Conservation (phyloP, 202 grass and related monocot genomes). For the Brachypodium distachyon region DNA sequence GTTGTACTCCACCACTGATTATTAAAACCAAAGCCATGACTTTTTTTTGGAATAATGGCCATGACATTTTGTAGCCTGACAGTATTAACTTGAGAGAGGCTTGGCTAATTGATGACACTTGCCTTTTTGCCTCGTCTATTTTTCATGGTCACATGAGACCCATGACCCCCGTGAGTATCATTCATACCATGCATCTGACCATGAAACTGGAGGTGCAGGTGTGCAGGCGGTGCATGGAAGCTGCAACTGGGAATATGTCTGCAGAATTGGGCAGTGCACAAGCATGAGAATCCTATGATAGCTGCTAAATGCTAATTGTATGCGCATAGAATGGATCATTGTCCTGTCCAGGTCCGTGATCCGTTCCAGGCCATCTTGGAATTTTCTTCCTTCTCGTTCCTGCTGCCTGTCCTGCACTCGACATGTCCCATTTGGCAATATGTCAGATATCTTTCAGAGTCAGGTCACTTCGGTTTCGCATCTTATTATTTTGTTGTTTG, state of each 20-base stretch:
- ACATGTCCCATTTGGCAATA: neutral
- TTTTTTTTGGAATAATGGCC: too few relatives aligned
- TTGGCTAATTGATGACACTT: neutral
- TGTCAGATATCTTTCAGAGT: neutral
- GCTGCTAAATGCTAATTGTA: neutral
- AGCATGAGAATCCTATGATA: slow-evolving; percentile 10
- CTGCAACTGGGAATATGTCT: slow-evolving; percentile 16
- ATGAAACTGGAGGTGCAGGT: slow-evolving; percentile 15
- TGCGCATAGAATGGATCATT: slow-evolving; percentile 3
- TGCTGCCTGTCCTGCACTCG: neutral
- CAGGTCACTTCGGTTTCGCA: neutral
- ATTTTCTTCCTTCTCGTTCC: neutral
- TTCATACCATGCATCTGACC: slow-evolving; percentile 8
- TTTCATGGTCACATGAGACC: slow-evolving; percentile 12
- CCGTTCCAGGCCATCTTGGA: slow-evolving; percentile 6
- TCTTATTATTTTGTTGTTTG: neutral
- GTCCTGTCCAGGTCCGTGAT: slow-evolving; percentile 10
- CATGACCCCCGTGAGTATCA: slow-evolving; percentile 18
- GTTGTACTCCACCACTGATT: neutral
- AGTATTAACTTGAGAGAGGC: neutral
- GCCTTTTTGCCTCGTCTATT: neutral
- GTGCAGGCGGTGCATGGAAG: slow-evolving; percentile 24
- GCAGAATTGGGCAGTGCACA: slow-evolving; percentile 24
- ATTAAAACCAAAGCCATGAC: neutral
- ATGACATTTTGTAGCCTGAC: neutral